A percentile compares a stretch with the other conserved stretches of the same genome.
phyloP scores from a whole-genome alignment of 2,329 filamentous ascomycete genomes.

The Alternaria novae-zelandiae region DNA sequence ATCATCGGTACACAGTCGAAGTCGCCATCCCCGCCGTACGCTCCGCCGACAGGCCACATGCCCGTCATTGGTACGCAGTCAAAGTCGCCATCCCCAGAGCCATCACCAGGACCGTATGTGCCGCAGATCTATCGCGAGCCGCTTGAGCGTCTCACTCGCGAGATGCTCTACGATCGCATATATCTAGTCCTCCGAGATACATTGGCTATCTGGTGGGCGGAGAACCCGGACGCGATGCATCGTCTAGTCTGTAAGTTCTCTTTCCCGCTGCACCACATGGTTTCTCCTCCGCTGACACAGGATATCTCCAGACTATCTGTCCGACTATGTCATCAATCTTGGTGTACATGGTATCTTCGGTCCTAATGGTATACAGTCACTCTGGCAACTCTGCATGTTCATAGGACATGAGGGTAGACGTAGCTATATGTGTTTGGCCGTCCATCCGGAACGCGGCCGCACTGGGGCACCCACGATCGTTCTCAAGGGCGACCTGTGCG shows the following conservation, averaged over 20 bases:
- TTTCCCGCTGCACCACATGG: background rate
- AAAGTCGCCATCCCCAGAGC: background rate
- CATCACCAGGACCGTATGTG: background rate
- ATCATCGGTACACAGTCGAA: background rate
- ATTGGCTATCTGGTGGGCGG: background rate
- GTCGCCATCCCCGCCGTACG: background rate
- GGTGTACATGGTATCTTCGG: slow-evolving; percentile 8
- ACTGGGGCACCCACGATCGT: background rate
- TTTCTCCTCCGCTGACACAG: background rate
- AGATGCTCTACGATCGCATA: slow-evolving; percentile 3
- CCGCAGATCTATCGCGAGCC: background rate
- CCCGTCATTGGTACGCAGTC: background rate
- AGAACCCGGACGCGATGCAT: background rate
- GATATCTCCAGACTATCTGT: background rate
- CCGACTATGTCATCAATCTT: background rate
- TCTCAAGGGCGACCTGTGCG: slow-evolving; percentile 1
- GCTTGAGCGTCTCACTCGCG: background rate
- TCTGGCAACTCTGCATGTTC: slow-evolving; percentile 6
- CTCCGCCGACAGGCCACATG: background rate
- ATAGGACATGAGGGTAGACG: slow-evolving; percentile 8
- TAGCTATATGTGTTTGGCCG: slow-evolving; percentile 13
- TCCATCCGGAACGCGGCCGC: background rate
- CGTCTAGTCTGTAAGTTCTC: background rate
- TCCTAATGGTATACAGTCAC: slow-evolving; percentile 2
- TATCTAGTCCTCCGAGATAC: background rate